Evolutionary conservation across 495 filamentous ascomycete genomes (phyloP), one percentile per base, ranked within the genome.

Genomic region (Daldinia grandis): DNA sequence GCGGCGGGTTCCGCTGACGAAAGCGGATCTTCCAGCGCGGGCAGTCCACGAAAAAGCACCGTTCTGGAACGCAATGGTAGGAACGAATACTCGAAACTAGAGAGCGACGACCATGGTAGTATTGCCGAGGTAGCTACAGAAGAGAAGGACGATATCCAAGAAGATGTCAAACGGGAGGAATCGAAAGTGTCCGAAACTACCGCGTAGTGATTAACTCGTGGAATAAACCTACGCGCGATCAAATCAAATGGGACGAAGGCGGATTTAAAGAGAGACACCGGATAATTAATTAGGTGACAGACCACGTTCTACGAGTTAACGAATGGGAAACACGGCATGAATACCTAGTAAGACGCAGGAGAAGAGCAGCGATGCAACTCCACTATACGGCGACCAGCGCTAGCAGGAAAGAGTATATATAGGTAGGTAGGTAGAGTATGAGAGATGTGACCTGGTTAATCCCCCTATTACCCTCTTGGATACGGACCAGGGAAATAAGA

Each of bases 21-120:
- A 33, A 80, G 78, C 40, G 74, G 57, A 1, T 35, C 74, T 44
- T 78, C 76, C 5, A 78, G 74, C 19, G 74, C 76, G 5, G 59
- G 31, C n/a, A 78, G 71, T 49, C 70, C 69, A 14, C 58, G 54
- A 30, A 74, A 65, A 40, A 21, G 33, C 21, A 44, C 50, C 10
- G 35, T 5, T 10, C 35, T 24, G 35, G 42, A 57, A 58, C 55
- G 38, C 12, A 56, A 47, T 7, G 63, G 58, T 12, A 50, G 55
- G 24, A 62, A 55, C 28, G 38, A 44, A 30, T 59, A 21, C 9
- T 19, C 19, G 12, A 65, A 42, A 21, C 6, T 57, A 47, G 56
- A 57, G 1, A 53, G 65, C 12, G 53, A 61, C 4, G 42, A 65
- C 19, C 25, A 51, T 33, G 56, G 53, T 8, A 12, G 38, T 21